Base-by-base conservation (phyloP, 768 basidiomycete genomes). In the Hericium alpestre region DNA sequence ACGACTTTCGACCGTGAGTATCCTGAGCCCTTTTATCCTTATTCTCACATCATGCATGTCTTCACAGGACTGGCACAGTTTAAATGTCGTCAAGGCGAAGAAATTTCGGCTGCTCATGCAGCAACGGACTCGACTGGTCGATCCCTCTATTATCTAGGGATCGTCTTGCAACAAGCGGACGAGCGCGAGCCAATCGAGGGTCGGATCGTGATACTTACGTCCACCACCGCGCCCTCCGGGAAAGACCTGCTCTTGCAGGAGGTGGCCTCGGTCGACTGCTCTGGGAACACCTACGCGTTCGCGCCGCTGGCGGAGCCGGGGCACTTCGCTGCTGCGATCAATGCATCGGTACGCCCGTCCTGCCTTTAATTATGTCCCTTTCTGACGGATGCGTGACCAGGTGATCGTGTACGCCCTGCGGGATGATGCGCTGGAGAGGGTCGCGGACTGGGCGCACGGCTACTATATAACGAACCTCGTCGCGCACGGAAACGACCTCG, bases 111-210 rank as follows among this genome's bases (percentile, higher is more conserved):
- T 86, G 58, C 72, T 91, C 11, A 81, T 88, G 60, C 89, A 88
- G 67, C 76, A 93, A 67, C 87, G 94, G 63, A 82, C 94, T 49
- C 82, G 84, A 56, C 80, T 89, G 38, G 90, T 90, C 67, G 60
- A 79, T 59, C 64, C 5, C 65, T 63, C 46, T 72, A 78, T 63
- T 66, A 68, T 38, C 63, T 79, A 18, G 79, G 77, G 1, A 76
- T 75, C 0, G 69, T 73, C 20, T 62, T 64, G 49, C 54, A 67
- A 25, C 63, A 67, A 22, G 59, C 64, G 10, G 67, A 63, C 8
- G 68, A 69, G 49, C 59, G 38, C 12, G 71, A 70, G 56, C 68
- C 73, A 1, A 74, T 73, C 9, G 64, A 72, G 53, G 90, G 90
- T 15, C 78, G 82, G 43, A 66, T 93, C 1, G 66, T 89, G 1